Percentiles rank a stretch among this genome's conserved stretches.
These are phyloP conservation scores for Vitis hybrid DNA, from an alignment of 177 flowering plant genomes.

Conservation along the genomic window DNA sequence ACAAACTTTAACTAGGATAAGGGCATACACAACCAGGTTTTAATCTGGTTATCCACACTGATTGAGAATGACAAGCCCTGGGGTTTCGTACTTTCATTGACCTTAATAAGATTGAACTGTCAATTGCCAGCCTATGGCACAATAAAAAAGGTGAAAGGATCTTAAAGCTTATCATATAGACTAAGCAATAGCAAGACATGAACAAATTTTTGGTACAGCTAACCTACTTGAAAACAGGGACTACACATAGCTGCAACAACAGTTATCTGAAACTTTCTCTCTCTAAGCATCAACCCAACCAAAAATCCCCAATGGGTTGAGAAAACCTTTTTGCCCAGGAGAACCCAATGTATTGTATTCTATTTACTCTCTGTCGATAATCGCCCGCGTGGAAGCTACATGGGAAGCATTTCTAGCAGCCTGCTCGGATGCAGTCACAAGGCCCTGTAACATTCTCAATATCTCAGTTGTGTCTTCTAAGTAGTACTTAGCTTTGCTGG, in stretches of 20 bases:
- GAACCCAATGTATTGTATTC: not conserved
- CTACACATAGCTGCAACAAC: too few species aligned
- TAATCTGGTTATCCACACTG: too few species aligned
- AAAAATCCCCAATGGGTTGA: too few species aligned
- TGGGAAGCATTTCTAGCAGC: slow-evolving; percentile 33
- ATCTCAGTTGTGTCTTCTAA: slow-evolving; percentile 82
- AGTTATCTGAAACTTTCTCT: too few species aligned
- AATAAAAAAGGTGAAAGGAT: not conserved
- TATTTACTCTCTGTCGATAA: slow-evolving; percentile 12
- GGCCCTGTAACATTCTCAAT: slow-evolving; percentile 72
- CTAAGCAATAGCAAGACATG: slow-evolving; percentile 4
- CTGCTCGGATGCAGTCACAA: slow-evolving; percentile 61
- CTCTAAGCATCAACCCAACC: too few species aligned
- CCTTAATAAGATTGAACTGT: not conserved
- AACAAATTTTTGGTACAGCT: not conserved
- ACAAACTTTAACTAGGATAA: too few species aligned
- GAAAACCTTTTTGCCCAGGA: too few species aligned
- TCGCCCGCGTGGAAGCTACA: slow-evolving; percentile 14
- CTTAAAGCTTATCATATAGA: not conserved
- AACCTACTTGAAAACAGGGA: too few species aligned
- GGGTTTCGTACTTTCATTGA: not conserved
- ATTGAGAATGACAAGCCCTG: too few species aligned
- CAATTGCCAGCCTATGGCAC: not conserved
- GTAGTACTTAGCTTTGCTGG: slow-evolving; percentile 90
- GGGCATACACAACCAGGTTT: too few species aligned